phyloP scores from a whole-genome alignment of 495 filamentous ascomycete species.

The Penicillium flavigenum region DNA sequence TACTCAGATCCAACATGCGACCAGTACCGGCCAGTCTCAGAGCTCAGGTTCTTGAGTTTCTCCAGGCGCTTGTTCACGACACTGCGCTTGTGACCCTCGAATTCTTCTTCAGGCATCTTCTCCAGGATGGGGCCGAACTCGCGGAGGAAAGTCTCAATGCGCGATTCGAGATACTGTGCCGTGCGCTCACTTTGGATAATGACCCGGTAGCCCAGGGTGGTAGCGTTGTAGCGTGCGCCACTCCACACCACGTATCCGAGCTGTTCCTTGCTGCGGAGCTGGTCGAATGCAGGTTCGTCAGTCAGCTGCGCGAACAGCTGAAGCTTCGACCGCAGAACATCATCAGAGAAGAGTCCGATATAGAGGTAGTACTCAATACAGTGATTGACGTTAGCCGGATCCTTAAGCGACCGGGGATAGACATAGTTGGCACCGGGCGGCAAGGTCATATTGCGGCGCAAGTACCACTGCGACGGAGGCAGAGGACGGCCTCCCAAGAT shows the following conservation, averaged over 20 bases:
- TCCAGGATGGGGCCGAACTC: constrained; percentile 62
- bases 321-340: constrained; percentile 67
- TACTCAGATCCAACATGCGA: constrained; percentile 79
- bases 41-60: constrained; percentile 86
- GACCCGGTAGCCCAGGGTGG: constrained; percentile 80
- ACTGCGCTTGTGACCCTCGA: constrained; percentile 87
- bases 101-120: constrained; percentile 79
- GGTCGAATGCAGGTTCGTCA: constrained; percentile 91
- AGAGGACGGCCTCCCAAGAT: constrained; percentile 74
- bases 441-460: constrained; percentile 73
- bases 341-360: constrained; percentile 70
- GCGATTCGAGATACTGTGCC: constrained; percentile 75
- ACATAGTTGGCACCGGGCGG: constrained; percentile 78
- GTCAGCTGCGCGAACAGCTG: constrained; percentile 87
- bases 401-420: constrained; percentile 75
- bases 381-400: constrained; percentile 92
- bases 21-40: constrained; percentile 84
- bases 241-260: constrained; percentile 96
- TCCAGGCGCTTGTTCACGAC: constrained; percentile 86
- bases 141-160: constrained; percentile 81
- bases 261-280: constrained; percentile 94
- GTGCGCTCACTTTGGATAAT: constrained; percentile 93
- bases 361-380: constrained; percentile 91
- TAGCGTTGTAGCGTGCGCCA: constrained; percentile 64
- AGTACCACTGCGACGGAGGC: constrained; percentile 76